Base-by-base conservation (phyloP, 116 monocot genomes). In the Dioscorea cayenensis region DNA sequence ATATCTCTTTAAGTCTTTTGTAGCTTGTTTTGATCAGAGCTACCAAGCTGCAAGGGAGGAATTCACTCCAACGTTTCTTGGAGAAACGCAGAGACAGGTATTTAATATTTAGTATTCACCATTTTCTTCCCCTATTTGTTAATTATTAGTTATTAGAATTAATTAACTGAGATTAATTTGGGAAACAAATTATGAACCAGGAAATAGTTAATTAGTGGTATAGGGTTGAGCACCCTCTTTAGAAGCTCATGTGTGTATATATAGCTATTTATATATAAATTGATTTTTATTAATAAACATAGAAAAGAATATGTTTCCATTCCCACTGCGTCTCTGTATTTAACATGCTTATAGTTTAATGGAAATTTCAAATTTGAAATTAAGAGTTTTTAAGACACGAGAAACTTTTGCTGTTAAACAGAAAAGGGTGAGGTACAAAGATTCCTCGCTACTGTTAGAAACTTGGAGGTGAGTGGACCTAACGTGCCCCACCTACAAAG, bases 81-180 rank as follows among this genome's bases (percentile, higher is more conserved):
- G 95, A 91, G 83, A 95, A 91, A 81, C 95, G 89, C 66, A 81
- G 86, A 12, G 84, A 81, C 63, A 95, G 95, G 95, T 87, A 76
- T 2, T 36, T 52, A 16, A 1, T 25, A 25, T 37, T 23, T 21
- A 14, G 4, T 63, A 20, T 64, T 72, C 23, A n/a, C n/a, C n/a
- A 38, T 9, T 9, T 38, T 63, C n/a, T n/a, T n/a, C n/a, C 35
- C 14, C 27, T 13, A 1, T 3, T 25, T 25, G 1, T 25, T 25
- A 25, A 25, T 25, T 25, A 25, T 25, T 32, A 13, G 14, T 66
- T 6, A 66, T 36, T 35, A 2, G 43, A 12, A 43, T 12, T 66
- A 14, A 14, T 66, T 35, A 66, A 5, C 19, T 17, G 28, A 36
- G 3, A 36, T 66, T 66, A 5, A 17, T 6, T 38, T 38, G 16